Evolutionary conservation across 148 eudicot species (phyloP).

Genomic region (Rhododendron vialii): DNA sequence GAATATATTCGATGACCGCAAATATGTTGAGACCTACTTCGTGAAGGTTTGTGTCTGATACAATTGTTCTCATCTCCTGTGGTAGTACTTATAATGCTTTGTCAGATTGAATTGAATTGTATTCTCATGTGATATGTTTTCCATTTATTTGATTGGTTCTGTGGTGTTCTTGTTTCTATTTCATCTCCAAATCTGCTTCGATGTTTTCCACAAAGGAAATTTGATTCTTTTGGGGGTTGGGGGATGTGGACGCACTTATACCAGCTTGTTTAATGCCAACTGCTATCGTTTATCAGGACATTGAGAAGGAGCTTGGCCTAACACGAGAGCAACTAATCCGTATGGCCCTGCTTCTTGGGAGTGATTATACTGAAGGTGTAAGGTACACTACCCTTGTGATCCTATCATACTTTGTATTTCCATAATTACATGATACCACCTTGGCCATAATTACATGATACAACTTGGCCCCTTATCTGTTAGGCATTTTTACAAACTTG

Average conservation of each 20-base stretch:
- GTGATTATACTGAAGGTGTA: constrained; percentile 99
- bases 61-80: neutral
- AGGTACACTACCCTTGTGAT: constrained; percentile 42
- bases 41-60: constrained; percentile 60
- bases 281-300: constrained; percentile 54
- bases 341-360: constrained; percentile 96
- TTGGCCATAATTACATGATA: neutral
- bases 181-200: neutral
- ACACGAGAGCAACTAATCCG: constrained; percentile 72
- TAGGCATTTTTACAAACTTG: neutral
- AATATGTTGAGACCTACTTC: constrained; percentile 90
- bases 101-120: neutral
- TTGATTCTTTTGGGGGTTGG: neutral
- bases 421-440: neutral
- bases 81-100: neutral
- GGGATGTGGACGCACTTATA: neutral
- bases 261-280: constrained; percentile 6
- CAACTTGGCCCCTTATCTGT: neutral
- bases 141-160: neutral
- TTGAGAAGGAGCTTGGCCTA: constrained; percentile 89
- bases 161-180: neutral
- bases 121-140: neutral
- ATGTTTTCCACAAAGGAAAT: neutral
- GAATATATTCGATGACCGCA: constrained; percentile 97
- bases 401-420: neutral